Evolutionary conservation across 2,329 filamentous ascomycete genomes (phyloP).

Genomic region (Cercospora berteroae): DNA sequence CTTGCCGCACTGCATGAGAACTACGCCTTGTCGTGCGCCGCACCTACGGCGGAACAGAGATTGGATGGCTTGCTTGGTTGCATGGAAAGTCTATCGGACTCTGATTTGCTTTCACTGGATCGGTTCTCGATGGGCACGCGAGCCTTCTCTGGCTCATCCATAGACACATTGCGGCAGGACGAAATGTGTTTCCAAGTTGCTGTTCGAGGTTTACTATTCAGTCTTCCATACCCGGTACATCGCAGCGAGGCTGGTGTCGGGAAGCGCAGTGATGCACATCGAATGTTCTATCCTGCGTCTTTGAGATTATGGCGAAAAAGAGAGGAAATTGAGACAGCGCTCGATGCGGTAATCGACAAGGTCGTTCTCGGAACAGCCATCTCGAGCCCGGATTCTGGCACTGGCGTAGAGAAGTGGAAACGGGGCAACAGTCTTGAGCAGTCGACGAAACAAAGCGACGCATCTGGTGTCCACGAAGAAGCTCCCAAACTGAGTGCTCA

Average conservation of each 20-base stretch:
- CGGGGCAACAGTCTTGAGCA: constrained; percentile 9
- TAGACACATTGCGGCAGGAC: constrained; percentile 79
- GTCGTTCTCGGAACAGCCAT: constrained; percentile 42
- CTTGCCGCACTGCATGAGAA: constrained; percentile 91
- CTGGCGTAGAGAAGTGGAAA: constrained; percentile 28
- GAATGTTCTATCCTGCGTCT: constrained; percentile 89
- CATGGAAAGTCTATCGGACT: constrained; percentile 80
- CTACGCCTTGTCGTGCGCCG: constrained; percentile 79
- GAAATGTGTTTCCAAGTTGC: constrained; percentile 93
- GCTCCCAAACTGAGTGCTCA: constrained; percentile 35
- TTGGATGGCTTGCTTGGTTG: constrained; percentile 81
- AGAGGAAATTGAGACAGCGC: constrained; percentile 74
- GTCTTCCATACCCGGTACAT: constrained; percentile 81
- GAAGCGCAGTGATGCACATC: constrained; percentile 60
- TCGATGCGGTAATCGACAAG: constrained; percentile 61
- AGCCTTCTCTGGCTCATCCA: constrained; percentile 52
- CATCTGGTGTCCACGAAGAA: background rate
- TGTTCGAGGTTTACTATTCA: constrained; percentile 80
- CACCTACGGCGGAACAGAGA: constrained; percentile 57
- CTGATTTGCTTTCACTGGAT: constrained; percentile 78
- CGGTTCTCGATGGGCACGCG: constrained; percentile 62
- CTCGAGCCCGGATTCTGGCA: constrained; percentile 38
- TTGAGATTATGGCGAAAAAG: constrained; percentile 78
- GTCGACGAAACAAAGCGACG: background rate
- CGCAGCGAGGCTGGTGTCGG: constrained; percentile 44